phyloP scores from a whole-genome alignment of 129 eudicot genomes.

The Calendula officinalis region DNA sequence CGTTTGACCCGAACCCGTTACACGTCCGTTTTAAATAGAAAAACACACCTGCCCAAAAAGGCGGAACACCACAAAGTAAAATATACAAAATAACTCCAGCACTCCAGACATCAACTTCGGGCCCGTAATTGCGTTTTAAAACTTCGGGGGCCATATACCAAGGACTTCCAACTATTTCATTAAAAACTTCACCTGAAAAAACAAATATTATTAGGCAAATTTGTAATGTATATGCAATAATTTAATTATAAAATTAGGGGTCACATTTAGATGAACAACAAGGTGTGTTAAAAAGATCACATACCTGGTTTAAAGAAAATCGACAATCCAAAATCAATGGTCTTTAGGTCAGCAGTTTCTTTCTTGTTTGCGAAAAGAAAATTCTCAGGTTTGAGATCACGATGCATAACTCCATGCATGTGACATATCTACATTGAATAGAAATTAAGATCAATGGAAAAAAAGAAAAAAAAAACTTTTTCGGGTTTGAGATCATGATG shows the following conservation, averaged over 20 bases:
- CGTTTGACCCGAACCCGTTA: not conserved
- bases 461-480: not conserved
- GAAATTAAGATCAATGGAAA: slow-evolving; percentile 8
- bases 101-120: slow-evolving; percentile 87
- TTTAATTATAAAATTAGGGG: not conserved
- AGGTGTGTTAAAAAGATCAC: not conserved
- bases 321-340: slow-evolving; percentile 86
- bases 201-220: not conserved
- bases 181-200: slow-evolving; percentile 53
- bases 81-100: slow-evolving; percentile 87
- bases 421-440: slow-evolving; percentile 56
- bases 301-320: slow-evolving; percentile 82
- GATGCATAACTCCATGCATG: slow-evolving; percentile 79
- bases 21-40: not conserved
- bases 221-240: not conserved
- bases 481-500: not conserved
- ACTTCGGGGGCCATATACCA: slow-evolving; percentile 95
- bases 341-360: slow-evolving; percentile 67
- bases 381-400: slow-evolving; percentile 91
- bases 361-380: slow-evolving; percentile 82
- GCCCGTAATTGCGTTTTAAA: slow-evolving; percentile 71
- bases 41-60: slow-evolving; percentile 87
- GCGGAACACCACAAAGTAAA: slow-evolving; percentile 88
- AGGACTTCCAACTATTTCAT: slow-evolving; percentile 89
- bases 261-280: slow-evolving; percentile 5